These are phyloP conservation scores for Infundibulicybe gibba DNA, from an alignment of 768 basidiomycete species.

Conservation along the genomic window DNA sequence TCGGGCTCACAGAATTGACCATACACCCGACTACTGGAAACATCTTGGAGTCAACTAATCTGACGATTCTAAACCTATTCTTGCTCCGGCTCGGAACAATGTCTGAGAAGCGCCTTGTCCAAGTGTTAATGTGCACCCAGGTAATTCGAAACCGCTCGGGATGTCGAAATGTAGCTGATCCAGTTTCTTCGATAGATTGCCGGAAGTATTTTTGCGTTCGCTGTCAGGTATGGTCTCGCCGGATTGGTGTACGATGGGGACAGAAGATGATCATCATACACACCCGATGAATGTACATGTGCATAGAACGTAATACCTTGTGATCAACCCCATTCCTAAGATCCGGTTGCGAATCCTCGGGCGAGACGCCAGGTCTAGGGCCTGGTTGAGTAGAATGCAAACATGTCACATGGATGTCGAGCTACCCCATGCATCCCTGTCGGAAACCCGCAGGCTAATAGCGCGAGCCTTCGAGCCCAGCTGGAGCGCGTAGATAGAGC, in stretches of 20 bases:
- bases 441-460: too few relatives aligned
- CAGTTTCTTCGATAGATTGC: constrained; percentile 38
- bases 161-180: background rate
- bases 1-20: constrained; percentile 69
- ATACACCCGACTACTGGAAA: constrained; percentile 47
- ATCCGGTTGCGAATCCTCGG: too few relatives aligned
- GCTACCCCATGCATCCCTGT: too few relatives aligned
- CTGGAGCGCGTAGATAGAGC: too few relatives aligned
- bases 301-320: too few relatives aligned
- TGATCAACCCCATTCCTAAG: too few relatives aligned
- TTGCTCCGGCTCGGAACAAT: constrained; percentile 80
- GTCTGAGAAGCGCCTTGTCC: constrained; percentile 77
- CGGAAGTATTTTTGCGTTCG: constrained; percentile 81
- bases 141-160: constrained; percentile 26
- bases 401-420: too few relatives aligned
- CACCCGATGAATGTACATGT: too few relatives aligned
- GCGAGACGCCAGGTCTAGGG: too few relatives aligned
- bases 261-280: constrained; percentile 50
- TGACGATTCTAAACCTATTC: constrained; percentile 88
- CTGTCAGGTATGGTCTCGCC: constrained; percentile 86
- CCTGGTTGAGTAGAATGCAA: too few relatives aligned
- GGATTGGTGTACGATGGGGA: constrained; percentile 91
- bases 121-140: constrained; percentile 72
- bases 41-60: constrained; percentile 76
- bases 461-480: too few relatives aligned